phyloP scores from a whole-genome alignment of 306 rosid genomes.

The Senna siamea region DNA sequence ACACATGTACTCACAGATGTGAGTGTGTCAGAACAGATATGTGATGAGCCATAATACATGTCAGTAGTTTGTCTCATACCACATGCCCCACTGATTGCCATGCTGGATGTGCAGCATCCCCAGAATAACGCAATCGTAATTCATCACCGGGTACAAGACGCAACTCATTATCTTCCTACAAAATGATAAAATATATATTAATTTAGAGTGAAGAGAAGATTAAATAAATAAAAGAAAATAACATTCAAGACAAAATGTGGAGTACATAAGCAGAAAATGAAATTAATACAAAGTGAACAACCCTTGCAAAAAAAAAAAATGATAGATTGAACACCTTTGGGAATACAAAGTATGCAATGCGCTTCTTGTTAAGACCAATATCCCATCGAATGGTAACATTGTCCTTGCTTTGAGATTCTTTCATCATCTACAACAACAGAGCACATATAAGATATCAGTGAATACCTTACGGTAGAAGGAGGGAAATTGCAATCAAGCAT shows the following conservation, averaged over 20 bases:
- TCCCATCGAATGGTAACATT: constrained; percentile 96
- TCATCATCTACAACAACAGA: constrained; percentile 81
- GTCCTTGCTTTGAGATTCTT: constrained; percentile 99
- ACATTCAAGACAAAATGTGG: constrained; percentile 1
- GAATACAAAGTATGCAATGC: constrained; percentile 94
- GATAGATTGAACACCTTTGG: constrained; percentile 69
- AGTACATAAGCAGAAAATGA: constrained; percentile 3
- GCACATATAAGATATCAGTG: constrained; percentile 32
- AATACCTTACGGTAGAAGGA: constrained; percentile 29
- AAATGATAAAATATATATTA: constrained; percentile 35
- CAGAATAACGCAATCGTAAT: constrained; percentile 93
- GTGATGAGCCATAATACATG: neutral
- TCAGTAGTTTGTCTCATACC: constrained; percentile 53
- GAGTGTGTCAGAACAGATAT: neutral
- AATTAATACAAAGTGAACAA: constrained; percentile 8
- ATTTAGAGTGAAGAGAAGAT: neutral
- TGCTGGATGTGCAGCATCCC: constrained; percentile 99
- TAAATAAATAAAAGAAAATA: constrained; percentile 15
- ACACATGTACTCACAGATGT: neutral
- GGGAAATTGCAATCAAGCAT: constrained; percentile 2
- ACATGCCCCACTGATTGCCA: constrained; percentile 99
- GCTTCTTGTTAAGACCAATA: constrained; percentile 97
- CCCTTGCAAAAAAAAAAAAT: neutral
- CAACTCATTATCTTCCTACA: constrained; percentile 96
- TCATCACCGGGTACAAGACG: constrained; percentile 99